A percentile compares a stretch with the other conserved stretches of the same genome.
Evolutionary conservation across 805 yeast genomes (phyloP).

Genomic region (Cyberlindnera meyerae): DNA sequence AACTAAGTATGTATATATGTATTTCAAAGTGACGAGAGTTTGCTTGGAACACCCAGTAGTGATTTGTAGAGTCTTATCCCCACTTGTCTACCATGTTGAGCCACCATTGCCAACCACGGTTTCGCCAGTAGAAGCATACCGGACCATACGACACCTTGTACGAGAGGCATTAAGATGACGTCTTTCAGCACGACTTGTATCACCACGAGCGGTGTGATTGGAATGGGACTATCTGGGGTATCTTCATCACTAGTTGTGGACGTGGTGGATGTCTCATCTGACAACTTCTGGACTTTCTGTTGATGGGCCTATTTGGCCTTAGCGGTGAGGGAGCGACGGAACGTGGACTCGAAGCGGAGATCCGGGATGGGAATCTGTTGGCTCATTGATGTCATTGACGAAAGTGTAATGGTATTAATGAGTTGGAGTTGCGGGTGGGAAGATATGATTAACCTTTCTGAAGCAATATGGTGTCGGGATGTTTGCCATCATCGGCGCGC

Average conservation of each 20-base stretch:
- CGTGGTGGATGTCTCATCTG: not conserved
- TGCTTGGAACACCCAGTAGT: conserved; percentile 7
- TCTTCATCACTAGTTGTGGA: not conserved
- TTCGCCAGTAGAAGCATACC: conserved; percentile 33
- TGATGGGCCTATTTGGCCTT: conserved; percentile 2
- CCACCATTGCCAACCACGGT: conserved; percentile 31
- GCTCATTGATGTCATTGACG: too few relatives aligned
- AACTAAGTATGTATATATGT: not conserved
- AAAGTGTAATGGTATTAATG: too few relatives aligned
- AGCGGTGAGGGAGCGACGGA: conserved; percentile 34
- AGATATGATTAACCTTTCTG: too few relatives aligned
- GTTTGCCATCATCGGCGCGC: too few relatives aligned
- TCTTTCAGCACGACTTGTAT: conserved; percentile 46
- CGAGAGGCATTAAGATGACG: conserved; percentile 47
- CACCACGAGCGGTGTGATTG: conserved; percentile 39
- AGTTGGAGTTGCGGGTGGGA: too few relatives aligned
- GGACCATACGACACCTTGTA: conserved; percentile 48
- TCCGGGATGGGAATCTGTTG: conserved; percentile 44
- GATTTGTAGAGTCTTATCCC: conserved; percentile 19
- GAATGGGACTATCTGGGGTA: conserved; percentile 2
- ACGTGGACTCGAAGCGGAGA: conserved; percentile 61
- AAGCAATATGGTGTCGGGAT: too few relatives aligned
- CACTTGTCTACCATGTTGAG: conserved; percentile 23
- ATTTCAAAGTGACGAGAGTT: not conserved
- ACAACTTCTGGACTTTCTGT: not conserved